These are phyloP conservation scores for Boletus rubroflammeus DNA, from an alignment of 768 basidiomycete genomes.

Conservation along the genomic window DNA sequence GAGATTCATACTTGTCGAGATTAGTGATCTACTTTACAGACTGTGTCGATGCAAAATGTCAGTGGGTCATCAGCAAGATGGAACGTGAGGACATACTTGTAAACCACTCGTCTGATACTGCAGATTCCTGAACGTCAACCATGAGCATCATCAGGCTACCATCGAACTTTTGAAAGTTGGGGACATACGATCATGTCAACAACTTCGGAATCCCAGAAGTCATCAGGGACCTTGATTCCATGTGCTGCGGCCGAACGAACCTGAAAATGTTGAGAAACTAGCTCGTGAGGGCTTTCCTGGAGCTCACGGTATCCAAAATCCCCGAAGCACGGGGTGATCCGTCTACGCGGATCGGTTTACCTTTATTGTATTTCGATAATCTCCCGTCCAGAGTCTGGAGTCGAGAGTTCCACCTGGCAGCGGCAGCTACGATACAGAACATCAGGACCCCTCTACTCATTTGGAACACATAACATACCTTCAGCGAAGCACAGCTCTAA, in stretches of 20 bases:
- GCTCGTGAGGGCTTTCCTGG: not conserved
- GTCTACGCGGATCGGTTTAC: slow-evolving; percentile 68
- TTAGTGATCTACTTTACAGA: slow-evolving; percentile 19
- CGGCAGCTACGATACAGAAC: slow-evolving; percentile 47
- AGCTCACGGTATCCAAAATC: slow-evolving; percentile 64
- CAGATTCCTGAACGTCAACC: slow-evolving; percentile 49
- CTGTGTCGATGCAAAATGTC: slow-evolving; percentile 11
- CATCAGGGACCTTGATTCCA: slow-evolving; percentile 64
- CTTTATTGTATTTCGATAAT: slow-evolving; percentile 65
- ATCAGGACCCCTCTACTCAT: not conserved
- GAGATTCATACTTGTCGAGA: not conserved
- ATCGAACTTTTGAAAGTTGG: not conserved
- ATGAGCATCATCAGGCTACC: not conserved
- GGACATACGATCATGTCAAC: slow-evolving; percentile 54
- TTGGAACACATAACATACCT: slow-evolving; percentile 38
- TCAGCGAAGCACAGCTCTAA: slow-evolving; percentile 61
- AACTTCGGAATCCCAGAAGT: slow-evolving; percentile 62
- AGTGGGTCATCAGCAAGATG: not conserved
- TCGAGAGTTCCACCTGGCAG: slow-evolving; percentile 55
- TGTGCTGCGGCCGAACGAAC: slow-evolving; percentile 68
- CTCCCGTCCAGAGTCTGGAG: slow-evolving; percentile 60
- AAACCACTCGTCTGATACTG: slow-evolving; percentile 79
- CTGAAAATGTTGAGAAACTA: slow-evolving; percentile 31
- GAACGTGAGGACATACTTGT: slow-evolving; percentile 38
- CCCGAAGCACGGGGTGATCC: slow-evolving; percentile 74